Evolutionary conservation across 2,329 filamentous ascomycete genomes (phyloP), one percentile per base, ranked within the genome.

Genomic region (Curvularia eragrostidis): DNA sequence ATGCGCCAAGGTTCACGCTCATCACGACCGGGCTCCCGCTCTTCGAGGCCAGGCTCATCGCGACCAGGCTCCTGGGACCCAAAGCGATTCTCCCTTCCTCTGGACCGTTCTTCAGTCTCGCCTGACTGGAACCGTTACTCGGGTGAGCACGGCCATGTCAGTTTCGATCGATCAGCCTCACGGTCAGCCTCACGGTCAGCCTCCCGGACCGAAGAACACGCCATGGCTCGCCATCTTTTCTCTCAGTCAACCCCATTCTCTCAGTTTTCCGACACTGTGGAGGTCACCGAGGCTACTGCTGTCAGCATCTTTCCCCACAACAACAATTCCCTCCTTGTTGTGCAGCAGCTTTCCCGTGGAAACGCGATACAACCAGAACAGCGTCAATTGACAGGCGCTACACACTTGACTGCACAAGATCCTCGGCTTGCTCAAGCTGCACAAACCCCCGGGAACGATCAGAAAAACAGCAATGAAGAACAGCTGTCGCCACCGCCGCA

Each of bases 261-360:
- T 73, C 55, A 81, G 76, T 62, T 76, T 75, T 61, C 83, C 63
- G 64, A 79, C 42, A 85, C 83, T 0, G 83, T 84, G 10, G 86
- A 89, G 72, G 81, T 89, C 51, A 84, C 81, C 58, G 85, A 89
- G 70, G 87, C 86, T 9, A 86, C 80, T 41, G 85, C 84, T 10
- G 80, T 89, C 13, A 84, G 80, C 57, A 82, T 88, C 32, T 88
- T 83, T 60, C 82, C 86, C 2, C 87, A 89, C 73, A 86, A 86
- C 71, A 89, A 89, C 62, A 77, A 85, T 42, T 88, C 85, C 6
- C 74, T 89, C 5, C 76, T 88, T n/a, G 74, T 89, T n/a, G 83
- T 89, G n/a, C 83, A 89, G 64, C 82, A 85, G 53, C 55, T 71
- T 15, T 69, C 76, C 6, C 70, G 73, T 3, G 63, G 65, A 12